Base-by-base conservation (phyloP, 768 basidiomycete genomes). In the Neoboletus magnificus region DNA sequence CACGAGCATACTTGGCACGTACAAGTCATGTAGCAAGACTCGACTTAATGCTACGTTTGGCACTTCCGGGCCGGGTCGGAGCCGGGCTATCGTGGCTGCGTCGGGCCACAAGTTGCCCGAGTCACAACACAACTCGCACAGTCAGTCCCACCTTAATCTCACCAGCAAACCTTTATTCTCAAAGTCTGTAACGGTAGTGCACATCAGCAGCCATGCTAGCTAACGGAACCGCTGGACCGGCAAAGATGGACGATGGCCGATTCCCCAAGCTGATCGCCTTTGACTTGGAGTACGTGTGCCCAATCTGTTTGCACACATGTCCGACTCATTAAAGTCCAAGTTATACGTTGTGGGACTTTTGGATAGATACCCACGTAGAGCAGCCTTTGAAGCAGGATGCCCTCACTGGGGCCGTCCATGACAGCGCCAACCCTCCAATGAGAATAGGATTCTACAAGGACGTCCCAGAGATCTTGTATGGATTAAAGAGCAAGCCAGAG, bases 261-360 rank as follows among this genome's bases (percentile, higher is more conserved):
- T 69, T 82, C 29, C 89, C 89, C 0, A 77, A 82, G 62, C 79
- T 89, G 32, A 74, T 92, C 23, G 89, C 85, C 3, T 92, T 93
- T 66, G 92, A 94, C 64, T 73, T 93, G 16, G 91, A 93, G 86
- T 92, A 68, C 48, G 81, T 65, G 5, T 33, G 20, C 66, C 66
- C 32, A 23, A n/a, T 51, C 25, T 32, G 25, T 27, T 37, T 27
- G n/a, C 27, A 13, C 25, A 5, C 33, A 46, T 12, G 25, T 15
- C 16, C 44, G 35, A 40, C 51, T 59, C 30, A 61, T n/a, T 4
- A 50, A 15, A 18, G 45, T 55, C 8, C 35, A 58, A 91, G 91
- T 66, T 93, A 89, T 68, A 93, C 92, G 0, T 75, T 93, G 7
- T 93, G 91, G 91, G 82, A 86, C 54, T 75, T 93, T 16, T 93